These are phyloP conservation scores for Hypoxylon perforatum DNA, from an alignment of 495 filamentous ascomycete species.

Conservation along the genomic window DNA sequence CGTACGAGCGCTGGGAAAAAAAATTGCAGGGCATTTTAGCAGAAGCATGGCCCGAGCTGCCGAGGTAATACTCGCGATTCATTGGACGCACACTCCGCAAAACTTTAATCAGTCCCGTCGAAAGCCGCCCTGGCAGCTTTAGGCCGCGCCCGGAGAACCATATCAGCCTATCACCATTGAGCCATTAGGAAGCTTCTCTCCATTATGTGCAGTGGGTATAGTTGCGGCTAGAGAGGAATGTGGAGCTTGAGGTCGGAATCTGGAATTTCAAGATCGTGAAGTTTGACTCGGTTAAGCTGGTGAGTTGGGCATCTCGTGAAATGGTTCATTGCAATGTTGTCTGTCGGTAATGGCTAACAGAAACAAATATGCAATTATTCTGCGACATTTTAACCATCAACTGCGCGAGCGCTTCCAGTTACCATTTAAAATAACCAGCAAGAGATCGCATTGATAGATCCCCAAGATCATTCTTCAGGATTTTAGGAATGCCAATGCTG, in stretches of 20 bases:
- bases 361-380: not conserved
- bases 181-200: slow-evolving; percentile 28
- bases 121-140: slow-evolving; percentile 12
- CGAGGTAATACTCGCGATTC: slow-evolving; percentile 30
- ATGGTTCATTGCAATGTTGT: not conserved
- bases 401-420: not conserved
- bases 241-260: too few species aligned
- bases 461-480: slow-evolving; percentile 7
- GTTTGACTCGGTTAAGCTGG: not conserved
- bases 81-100: slow-evolving; percentile 25
- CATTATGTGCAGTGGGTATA: not conserved
- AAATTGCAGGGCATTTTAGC: slow-evolving; percentile 13
- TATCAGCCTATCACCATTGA: slow-evolving; percentile 29
- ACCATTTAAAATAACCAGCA: slow-evolving; percentile 1
- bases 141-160: slow-evolving; percentile 32
- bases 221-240: not conserved
- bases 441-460: slow-evolving; percentile 20
- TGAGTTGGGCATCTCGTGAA: not conserved
- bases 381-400: not conserved
- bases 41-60: slow-evolving; percentile 24
- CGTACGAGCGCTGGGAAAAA: not conserved
- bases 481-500: not conserved
- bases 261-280: too few species aligned
- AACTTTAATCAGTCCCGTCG: slow-evolving; percentile 23
- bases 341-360: not conserved